Percentiles rank a stretch among this genome's conserved stretches.
phyloP scores from a whole-genome alignment of 2,329 filamentous ascomycete genomes.

The Paraconiothyrium brasiliense region DNA sequence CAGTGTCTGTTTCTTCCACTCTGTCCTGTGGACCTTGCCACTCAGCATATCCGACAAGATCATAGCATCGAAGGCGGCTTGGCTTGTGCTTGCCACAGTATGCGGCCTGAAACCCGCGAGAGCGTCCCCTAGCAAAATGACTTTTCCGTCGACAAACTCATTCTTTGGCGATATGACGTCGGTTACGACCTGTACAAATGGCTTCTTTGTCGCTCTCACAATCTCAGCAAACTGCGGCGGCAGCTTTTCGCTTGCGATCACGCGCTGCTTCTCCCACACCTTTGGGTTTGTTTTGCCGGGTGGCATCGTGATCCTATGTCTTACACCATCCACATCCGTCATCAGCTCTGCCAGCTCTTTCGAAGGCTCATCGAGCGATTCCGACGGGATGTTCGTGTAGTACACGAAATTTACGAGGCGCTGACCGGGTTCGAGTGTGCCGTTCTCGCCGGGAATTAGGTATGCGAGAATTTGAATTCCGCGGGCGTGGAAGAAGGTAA shows the following conservation, averaged over 20 bases:
- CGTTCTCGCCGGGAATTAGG: constrained; percentile 56
- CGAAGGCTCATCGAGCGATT: constrained; percentile 43
- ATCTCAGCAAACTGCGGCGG: constrained; percentile 55
- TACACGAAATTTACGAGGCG: constrained; percentile 60
- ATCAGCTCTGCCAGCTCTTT: constrained; percentile 54
- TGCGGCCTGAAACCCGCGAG: constrained; percentile 59
- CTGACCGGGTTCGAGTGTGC: constrained; percentile 49
- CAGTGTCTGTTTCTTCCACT: constrained; percentile 51
- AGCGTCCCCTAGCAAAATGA: constrained; percentile 59
- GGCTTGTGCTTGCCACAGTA: constrained; percentile 57
- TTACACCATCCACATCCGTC: constrained; percentile 54
- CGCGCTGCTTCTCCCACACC: constrained; percentile 52
- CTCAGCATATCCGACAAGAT: constrained; percentile 52
- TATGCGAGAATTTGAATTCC: constrained; percentile 55
- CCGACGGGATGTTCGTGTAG: constrained; percentile 54
- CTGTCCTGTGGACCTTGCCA: constrained; percentile 45
- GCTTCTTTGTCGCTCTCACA: constrained; percentile 51
- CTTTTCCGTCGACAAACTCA: constrained; percentile 52
- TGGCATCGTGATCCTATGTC: constrained; percentile 56
- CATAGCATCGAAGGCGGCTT: constrained; percentile 58
- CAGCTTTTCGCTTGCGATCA: constrained; percentile 42
- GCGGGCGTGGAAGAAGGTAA: constrained; percentile 52
- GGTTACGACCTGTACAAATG: constrained; percentile 58
- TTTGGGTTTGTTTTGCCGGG: constrained; percentile 51
- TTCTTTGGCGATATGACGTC: constrained; percentile 53